Percentiles rank a stretch among this genome's conserved stretches.
Evolutionary conservation across 2,329 filamentous ascomycete genomes (phyloP).

Genomic region (Stenocarpella maydis): DNA sequence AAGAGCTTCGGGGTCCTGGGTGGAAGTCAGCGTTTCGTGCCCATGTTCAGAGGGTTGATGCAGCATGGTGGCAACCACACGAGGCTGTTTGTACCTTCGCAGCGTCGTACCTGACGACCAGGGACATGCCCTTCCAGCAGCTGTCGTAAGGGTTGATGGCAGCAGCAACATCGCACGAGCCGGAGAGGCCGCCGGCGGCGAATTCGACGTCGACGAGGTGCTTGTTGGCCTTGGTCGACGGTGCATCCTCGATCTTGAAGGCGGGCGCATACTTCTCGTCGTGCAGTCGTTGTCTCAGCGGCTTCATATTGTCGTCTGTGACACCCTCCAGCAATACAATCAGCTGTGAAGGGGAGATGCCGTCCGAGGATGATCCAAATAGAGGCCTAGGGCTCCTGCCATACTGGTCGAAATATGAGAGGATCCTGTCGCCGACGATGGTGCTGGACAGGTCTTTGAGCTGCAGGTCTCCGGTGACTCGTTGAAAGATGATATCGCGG

Average conservation of each 20-base stretch:
- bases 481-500: constrained; percentile 66
- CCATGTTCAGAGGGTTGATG: background rate
- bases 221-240: constrained; percentile 52
- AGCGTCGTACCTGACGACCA: constrained; percentile 54
- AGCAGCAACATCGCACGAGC: constrained; percentile 49
- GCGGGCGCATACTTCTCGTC: constrained; percentile 49
- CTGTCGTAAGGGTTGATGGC: constrained; percentile 52
- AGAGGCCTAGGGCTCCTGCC: constrained; percentile 61
- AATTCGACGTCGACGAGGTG: constrained; percentile 54
- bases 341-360: constrained; percentile 58
- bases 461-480: constrained; percentile 57
- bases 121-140: constrained; percentile 56
- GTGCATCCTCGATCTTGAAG: constrained; percentile 59
- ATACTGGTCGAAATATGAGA: constrained; percentile 67
- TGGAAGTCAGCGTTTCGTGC: constrained; percentile 38
- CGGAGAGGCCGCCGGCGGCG: constrained; percentile 48
- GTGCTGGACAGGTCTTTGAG: constrained; percentile 57
- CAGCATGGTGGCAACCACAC: background rate
- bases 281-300: constrained; percentile 52
- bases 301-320: constrained; percentile 52
- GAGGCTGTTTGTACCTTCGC: constrained; percentile 48
- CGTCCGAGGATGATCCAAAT: constrained; percentile 52
- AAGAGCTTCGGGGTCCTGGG: constrained; percentile 52
- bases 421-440: constrained; percentile 55
- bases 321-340: constrained; percentile 67